Base-by-base conservation (phyloP, 768 basidiomycete species). In the Rhodotorula paludigena region DNA sequence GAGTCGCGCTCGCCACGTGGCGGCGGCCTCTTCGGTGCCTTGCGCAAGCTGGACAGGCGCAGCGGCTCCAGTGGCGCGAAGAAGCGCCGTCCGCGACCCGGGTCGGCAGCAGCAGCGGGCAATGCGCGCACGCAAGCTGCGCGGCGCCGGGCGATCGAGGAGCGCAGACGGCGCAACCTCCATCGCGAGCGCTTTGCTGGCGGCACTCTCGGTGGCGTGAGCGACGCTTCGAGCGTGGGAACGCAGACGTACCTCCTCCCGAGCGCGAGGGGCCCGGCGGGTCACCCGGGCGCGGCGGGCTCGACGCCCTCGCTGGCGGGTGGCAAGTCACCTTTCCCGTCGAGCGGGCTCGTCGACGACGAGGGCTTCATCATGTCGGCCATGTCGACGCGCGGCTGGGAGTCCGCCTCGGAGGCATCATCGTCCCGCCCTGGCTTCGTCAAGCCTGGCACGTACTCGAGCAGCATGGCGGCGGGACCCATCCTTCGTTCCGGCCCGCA, bases 301-400 rank as follows among this genome's bases (percentile, higher is more conserved):
- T 54, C 82, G 83, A 53, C 89, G 87, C 36, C 89, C 89, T 76
- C 82, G 82, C 70, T 68, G 28, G 57, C 18, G 41, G 59, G 57
- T 23, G 55, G 44, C 44, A 25, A 45, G 12, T 51, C 54, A 15
- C 57, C 71, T 10, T 64, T 60, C 49, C 48, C 64, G 32, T 64
- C 66, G 63, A 10, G 60, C 67, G 21, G 57, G 68, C 52, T 73
- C 38, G 54, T 55, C 73, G 89, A 89, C 70, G 82, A 80, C 61
- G 82, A 81, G 25, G 88, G 89, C 20, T 88, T 82, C 71, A 96
- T 97, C 75, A 94, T 97, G 90, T 87, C 87, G 48, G 90, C 93
- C n/a, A 94, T 91, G 90, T 86, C 87, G 71, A 85, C 86, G 14
- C 60, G 66, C 11, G 57, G 59, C 16, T 44, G 64, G 57, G 47